Evolutionary conservation across 768 basidiomycete genomes (phyloP).

Genomic region (Dioszegia crocea): DNA sequence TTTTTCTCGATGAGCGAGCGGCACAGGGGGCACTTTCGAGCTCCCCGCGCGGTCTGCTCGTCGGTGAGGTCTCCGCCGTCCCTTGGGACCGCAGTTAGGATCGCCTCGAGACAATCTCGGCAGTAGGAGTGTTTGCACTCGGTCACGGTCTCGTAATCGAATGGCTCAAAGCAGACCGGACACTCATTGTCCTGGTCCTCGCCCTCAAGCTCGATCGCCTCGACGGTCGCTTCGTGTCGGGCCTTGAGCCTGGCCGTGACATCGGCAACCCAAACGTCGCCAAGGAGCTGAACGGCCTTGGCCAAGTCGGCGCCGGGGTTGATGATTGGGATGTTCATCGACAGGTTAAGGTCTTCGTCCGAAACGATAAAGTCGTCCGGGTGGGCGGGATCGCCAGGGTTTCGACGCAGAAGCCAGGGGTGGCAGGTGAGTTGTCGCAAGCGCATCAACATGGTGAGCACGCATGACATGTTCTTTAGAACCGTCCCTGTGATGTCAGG

Average conservation of each 20-base stretch:
- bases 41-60: slow-evolving; percentile 35
- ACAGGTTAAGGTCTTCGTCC: slow-evolving; percentile 34
- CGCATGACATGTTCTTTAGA: slow-evolving; percentile 62
- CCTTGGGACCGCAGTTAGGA: slow-evolving; percentile 52
- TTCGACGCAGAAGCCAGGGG: slow-evolving; percentile 63
- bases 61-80: slow-evolving; percentile 50
- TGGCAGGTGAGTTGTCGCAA: slow-evolving; percentile 68
- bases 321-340: slow-evolving; percentile 13
- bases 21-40: slow-evolving; percentile 59
- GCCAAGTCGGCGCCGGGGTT: slow-evolving; percentile 21
- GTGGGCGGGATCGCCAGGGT: slow-evolving; percentile 53
- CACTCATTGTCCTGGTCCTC: slow-evolving; percentile 55
- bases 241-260: slow-evolving; percentile 25
- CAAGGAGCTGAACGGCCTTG: slow-evolving; percentile 18
- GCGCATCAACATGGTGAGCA: slow-evolving; percentile 67
- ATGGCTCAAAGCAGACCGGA: slow-evolving; percentile 63
- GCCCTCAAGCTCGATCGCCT: slow-evolving; percentile 51
- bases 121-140: slow-evolving; percentile 64
- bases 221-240: slow-evolving; percentile 13
- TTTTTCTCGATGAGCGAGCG: slow-evolving; percentile 55
- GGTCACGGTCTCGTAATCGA: slow-evolving; percentile 59
- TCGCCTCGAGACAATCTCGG: slow-evolving; percentile 56
- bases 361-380: slow-evolving; percentile 23
- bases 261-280: slow-evolving; percentile 30
- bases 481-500: slow-evolving; percentile 55